phyloP scores from a whole-genome alignment of 148 eudicot species.

The Persicaria tinctoria region DNA sequence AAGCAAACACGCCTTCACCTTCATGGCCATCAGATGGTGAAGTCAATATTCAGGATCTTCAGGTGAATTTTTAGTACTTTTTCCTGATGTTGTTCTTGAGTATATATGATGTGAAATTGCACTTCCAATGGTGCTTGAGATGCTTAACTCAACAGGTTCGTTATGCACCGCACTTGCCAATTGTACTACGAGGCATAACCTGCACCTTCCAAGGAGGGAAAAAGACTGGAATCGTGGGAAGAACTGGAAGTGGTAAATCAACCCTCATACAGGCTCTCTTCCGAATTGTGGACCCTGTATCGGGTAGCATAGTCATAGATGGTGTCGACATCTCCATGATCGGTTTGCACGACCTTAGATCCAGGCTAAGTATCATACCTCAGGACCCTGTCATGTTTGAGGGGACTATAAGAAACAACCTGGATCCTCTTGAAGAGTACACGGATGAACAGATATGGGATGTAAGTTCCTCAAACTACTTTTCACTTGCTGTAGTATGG shows the following conservation, averaged over 20 bases:
- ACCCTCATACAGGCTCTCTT: conserved; percentile 17
- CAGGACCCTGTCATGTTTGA: conserved; percentile 71
- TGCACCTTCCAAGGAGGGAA: conserved; percentile 51
- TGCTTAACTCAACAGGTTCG: conserved; percentile 16
- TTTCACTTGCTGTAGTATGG: neutral
- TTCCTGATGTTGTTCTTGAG: no score
- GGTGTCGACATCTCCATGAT: conserved; percentile 34
- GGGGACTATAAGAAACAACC: conserved; percentile 55
- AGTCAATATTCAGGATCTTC: conserved; percentile 41
- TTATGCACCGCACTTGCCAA: conserved; percentile 54
- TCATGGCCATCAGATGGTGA: conserved; percentile 33
- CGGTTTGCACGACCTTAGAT: conserved; percentile 53
- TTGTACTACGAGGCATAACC: conserved; percentile 46
- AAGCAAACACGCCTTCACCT: conserved; percentile 25
- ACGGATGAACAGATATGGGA: conserved; percentile 63
- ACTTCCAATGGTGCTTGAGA: no score
- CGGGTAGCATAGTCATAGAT: conserved; percentile 41
- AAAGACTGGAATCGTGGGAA: conserved; percentile 26
- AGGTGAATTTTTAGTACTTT: conserved; percentile 12
- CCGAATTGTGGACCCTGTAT: conserved; percentile 52
- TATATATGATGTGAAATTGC: no score
- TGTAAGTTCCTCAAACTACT: conserved; percentile 16
- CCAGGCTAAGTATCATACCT: conserved; percentile 18
- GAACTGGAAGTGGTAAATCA: no score
- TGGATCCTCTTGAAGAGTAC: conserved; percentile 60